phyloP scores from a whole-genome alignment of 345 rosid species.

The Eucalyptus victrix region DNA sequence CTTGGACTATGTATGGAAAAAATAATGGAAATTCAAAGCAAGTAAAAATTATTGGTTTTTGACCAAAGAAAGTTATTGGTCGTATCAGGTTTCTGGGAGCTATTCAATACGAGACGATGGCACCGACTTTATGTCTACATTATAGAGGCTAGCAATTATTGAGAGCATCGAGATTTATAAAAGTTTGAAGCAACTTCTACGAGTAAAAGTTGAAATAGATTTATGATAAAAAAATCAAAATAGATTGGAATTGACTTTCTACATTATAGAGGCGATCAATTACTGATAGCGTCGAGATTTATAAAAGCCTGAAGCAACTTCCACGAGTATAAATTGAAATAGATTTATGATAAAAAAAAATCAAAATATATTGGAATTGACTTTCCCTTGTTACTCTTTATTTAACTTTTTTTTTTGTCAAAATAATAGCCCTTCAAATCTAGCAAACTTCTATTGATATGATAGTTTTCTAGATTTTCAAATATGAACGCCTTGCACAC shows the following conservation, averaged over 20 bases:
- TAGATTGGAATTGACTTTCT: too few relatives aligned
- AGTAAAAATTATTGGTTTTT: not conserved
- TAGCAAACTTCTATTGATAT: not conserved
- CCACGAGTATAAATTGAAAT: not conserved
- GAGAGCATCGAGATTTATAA: not conserved
- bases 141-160: not conserved
- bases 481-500: not conserved
- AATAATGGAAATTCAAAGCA: not conserved
- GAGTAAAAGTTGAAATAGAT: not conserved
- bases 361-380: not conserved
- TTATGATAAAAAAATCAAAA: too few relatives aligned
- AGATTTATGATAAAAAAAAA: too few relatives aligned
- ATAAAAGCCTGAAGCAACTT: not conserved
- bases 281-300: not conserved
- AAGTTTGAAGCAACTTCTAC: not conserved
- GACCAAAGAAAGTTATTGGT: not conserved
- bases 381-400: too few relatives aligned
- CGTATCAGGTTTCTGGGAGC: not conserved
- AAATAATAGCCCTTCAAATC: too few relatives aligned
- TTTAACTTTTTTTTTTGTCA: too few relatives aligned
- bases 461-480: not conserved
- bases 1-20: not conserved
- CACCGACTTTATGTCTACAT: not conserved
- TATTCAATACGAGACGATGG: not conserved
- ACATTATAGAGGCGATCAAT: not conserved